phyloP scores from a whole-genome alignment of 371 early-diverging fungal species.

The Apophysomyces trapeziformis region DNA sequence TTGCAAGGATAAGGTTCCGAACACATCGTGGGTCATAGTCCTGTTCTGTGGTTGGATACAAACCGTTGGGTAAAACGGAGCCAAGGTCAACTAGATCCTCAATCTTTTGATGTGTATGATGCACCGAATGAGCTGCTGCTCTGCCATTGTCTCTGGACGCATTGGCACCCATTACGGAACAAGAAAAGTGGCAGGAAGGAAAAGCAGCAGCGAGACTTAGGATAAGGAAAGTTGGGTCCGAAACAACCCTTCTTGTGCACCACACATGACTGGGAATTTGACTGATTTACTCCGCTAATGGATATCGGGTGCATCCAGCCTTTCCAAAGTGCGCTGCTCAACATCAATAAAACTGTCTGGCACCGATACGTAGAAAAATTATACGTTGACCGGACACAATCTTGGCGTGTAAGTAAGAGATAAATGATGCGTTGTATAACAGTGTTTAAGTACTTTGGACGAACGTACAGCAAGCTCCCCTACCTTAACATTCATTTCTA shows the following conservation, averaged over 20 bases:
- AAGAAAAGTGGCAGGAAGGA: not conserved
- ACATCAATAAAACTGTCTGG: too few species aligned
- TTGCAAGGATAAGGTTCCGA: constrained; percentile 45
- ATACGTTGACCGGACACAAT: too few species aligned
- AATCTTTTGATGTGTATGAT: not conserved
- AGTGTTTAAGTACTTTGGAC: too few species aligned
- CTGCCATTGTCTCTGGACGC: not conserved
- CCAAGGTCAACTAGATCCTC: constrained; percentile 61
- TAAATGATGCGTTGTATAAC: too few species aligned
- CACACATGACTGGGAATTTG: too few species aligned
- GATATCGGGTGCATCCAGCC: too few species aligned
- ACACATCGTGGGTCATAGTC: constrained; percentile 75
- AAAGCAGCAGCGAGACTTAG: constrained; percentile 10
- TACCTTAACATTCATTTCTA: too few species aligned
- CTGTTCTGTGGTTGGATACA: constrained; percentile 60
- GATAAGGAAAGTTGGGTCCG: not conserved
- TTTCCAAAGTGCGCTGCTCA: too few species aligned
- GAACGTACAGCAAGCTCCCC: too few species aligned
- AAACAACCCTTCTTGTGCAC: not conserved
- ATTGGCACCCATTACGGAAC: constrained; percentile 21
- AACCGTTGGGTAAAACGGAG: constrained; percentile 58
- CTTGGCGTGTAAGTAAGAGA: too few species aligned
- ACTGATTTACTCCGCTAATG: too few species aligned
- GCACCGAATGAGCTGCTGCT: not conserved
- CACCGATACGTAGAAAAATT: too few species aligned